A percentile compares a stretch with the other conserved stretches of the same genome.
Conservation (phyloP, 495 filamentous ascomycete species). For the Penicillium alfredii region DNA sequence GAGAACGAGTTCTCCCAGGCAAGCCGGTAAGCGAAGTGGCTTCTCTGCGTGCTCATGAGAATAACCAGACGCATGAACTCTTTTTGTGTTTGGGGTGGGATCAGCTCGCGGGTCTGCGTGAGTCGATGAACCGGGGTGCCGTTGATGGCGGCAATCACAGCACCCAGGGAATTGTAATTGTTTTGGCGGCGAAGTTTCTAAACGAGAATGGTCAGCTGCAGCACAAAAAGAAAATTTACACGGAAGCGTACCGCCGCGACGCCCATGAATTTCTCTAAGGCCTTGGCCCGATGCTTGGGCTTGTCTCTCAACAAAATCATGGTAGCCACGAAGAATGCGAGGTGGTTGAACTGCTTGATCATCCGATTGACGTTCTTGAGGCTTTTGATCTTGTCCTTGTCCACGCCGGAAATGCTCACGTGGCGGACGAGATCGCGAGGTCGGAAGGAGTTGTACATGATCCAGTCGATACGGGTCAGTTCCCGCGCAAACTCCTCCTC, state of each 20-base stretch:
- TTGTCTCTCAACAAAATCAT: slow-evolving; percentile 92
- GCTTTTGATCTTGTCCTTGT: slow-evolving; percentile 70
- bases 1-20: slow-evolving; percentile 93
- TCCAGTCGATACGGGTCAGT: slow-evolving; percentile 92
- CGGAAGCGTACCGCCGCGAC: slow-evolving; percentile 56
- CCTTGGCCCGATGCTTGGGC: slow-evolving; percentile 84
- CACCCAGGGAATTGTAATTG: slow-evolving; percentile 94
- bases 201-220: not conserved
- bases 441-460: slow-evolving; percentile 94
- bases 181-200: slow-evolving; percentile 82
- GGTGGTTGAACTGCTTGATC: slow-evolving; percentile 93
- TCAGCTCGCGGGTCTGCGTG: slow-evolving; percentile 69
- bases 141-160: slow-evolving; percentile 89
- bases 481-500: slow-evolving; percentile 84
- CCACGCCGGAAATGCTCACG: slow-evolving; percentile 65
- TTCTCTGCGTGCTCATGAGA: slow-evolving; percentile 86
- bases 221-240: not conserved
- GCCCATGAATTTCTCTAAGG: slow-evolving; percentile 90
- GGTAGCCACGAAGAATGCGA: slow-evolving; percentile 86
- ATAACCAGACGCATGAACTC: slow-evolving; percentile 84
- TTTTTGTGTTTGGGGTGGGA: slow-evolving; percentile 62
- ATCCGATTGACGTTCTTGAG: slow-evolving; percentile 85
- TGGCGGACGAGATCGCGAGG: slow-evolving; percentile 89
- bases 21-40: slow-evolving; percentile 87
- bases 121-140: slow-evolving; percentile 84